Evolutionary conservation across 169 alveolate species (phyloP), one percentile per base, ranked within the genome.

Genomic region (Eimeria necatrix): DNA sequence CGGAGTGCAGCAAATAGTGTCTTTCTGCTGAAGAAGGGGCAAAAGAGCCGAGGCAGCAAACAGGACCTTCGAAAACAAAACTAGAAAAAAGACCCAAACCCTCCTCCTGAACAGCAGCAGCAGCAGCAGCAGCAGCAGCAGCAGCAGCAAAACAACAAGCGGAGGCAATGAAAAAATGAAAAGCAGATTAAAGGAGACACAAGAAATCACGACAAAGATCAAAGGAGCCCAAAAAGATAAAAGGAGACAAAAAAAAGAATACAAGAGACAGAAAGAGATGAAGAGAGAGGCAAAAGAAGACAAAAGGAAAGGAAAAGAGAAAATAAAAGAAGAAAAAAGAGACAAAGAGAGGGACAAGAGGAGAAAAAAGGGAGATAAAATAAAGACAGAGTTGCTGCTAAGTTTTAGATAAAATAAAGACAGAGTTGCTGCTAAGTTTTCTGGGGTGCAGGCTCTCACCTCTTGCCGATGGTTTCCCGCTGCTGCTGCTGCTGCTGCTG

Each of bases 1-100:
- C 95, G 41, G 95, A 59, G 70, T 91, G 95, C 32, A 91, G 90
- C 12, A 91, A 22, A 22, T 74, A 91, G 56, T 53, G 73, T 56
- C 95, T 59, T 52, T 91, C 95, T 2, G 90, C 83, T 4, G 95
- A 56, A 3, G 95, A 73, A 18, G 95, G 85, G 26, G 68, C 26
- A 59, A 91, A 91, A 41, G 53, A 24, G 16, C 91, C 95, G 24
- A 91, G 83, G 61, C 26, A 48, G 22, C 83, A 53, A 16, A 91
- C 95, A 22, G 91, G 91, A 46, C 95, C 81, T n/a, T 26, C 46
- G 32, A 91, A 61, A 2, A 74, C 91, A 61, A 74, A 73, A 59
- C 71, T 68, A 20, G 71, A 41, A 20, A 91, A 76, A 16, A 89
- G 20, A n/a, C 83, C 85, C 7, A 89, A 52, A 8, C 94, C 73